Conservation (phyloP, 306 rosid genomes). For the Oemleria cerasiformis region DNA sequence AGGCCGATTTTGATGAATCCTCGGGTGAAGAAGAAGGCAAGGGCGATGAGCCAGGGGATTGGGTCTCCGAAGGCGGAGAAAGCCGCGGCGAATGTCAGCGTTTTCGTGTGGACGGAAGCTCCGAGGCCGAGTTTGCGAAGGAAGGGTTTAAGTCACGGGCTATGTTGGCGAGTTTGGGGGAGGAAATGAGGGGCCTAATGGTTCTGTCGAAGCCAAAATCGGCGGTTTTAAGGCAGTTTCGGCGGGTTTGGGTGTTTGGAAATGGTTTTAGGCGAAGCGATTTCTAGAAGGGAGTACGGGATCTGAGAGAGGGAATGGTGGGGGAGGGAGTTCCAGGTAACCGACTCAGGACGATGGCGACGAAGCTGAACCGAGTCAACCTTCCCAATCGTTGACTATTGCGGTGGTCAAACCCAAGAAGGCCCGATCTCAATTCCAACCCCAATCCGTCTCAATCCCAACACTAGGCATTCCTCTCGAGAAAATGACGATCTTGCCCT, state of each 20-base stretch:
- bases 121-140: conserved; percentile 62
- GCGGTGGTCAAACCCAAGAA: conserved; percentile 23
- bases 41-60: conserved; percentile 90
- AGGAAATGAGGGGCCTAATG: conserved; percentile 18
- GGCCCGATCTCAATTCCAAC: conserved; percentile 14
- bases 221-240: conserved; percentile 17
- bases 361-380: conserved; percentile 20
- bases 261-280: not conserved
- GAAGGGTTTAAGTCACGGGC: not conserved
- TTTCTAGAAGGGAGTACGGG: too few species aligned
- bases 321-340: conserved; percentile 16
- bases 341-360: conserved; percentile 18
- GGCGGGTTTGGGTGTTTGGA: conserved; percentile 18
- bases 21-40: conserved; percentile 93
- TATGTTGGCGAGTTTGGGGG: conserved; percentile 17
- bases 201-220: conserved; percentile 21
- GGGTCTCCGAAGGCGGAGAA: conserved; percentile 97
- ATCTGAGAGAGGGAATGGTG: too few species aligned
- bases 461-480: conserved; percentile 10
- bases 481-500: conserved; percentile 43
- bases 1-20: conserved; percentile 94
- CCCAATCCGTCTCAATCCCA: conserved; percentile 8
- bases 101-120: conserved; percentile 79
- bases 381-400: conserved; percentile 25
- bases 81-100: conserved; percentile 78